A percentile compares a stretch with the other conserved stretches of the same genome.
Evolutionary conservation across 306 rosid genomes (phyloP).

Genomic region (Cicer chorassanicum): DNA sequence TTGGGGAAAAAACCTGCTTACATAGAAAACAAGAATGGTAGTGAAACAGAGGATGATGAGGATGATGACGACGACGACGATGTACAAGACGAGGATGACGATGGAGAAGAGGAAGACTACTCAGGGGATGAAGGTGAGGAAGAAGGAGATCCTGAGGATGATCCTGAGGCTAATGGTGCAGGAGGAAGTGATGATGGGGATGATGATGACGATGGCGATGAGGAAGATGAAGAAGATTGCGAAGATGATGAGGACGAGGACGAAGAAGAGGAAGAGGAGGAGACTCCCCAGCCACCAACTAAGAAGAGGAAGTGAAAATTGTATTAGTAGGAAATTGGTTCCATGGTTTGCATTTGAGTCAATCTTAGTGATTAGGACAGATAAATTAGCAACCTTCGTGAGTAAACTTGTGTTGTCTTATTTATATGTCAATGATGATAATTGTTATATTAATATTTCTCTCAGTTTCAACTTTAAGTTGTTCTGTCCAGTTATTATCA

Average conservation of each 20-base stretch:
- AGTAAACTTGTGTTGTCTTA: slow-evolving; percentile 40
- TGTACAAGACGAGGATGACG: slow-evolving; percentile 54
- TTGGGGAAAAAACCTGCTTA: slow-evolving; percentile 43
- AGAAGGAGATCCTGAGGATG: slow-evolving; percentile 59
- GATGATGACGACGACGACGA: slow-evolving; percentile 50
- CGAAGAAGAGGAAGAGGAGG: slow-evolving; percentile 49
- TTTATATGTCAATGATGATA: slow-evolving; percentile 36
- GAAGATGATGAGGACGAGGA: slow-evolving; percentile 37
- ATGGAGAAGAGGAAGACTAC: slow-evolving; percentile 52
- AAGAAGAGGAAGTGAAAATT: slow-evolving; percentile 56
- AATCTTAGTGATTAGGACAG: slow-evolving; percentile 50
- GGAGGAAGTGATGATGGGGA: slow-evolving; percentile 63
- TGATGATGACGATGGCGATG: slow-evolving; percentile 40
- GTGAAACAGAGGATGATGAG: slow-evolving; percentile 63
- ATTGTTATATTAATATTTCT: slow-evolving; percentile 41
- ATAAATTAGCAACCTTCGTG: slow-evolving; percentile 42
- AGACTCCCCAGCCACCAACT: slow-evolving; percentile 53
- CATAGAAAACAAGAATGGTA: slow-evolving; percentile 53
- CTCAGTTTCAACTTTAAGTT: slow-evolving; percentile 31
- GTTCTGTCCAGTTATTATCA: slow-evolving; percentile 10
- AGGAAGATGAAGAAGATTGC: neutral
- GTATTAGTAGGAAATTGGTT: slow-evolving; percentile 38
- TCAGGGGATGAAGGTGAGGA: slow-evolving; percentile 61
- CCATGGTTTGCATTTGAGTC: slow-evolving; percentile 38
- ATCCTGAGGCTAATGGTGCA: slow-evolving; percentile 61